Conservation (phyloP, 140 eudicot species). For the Bidens hawaiensis region DNA sequence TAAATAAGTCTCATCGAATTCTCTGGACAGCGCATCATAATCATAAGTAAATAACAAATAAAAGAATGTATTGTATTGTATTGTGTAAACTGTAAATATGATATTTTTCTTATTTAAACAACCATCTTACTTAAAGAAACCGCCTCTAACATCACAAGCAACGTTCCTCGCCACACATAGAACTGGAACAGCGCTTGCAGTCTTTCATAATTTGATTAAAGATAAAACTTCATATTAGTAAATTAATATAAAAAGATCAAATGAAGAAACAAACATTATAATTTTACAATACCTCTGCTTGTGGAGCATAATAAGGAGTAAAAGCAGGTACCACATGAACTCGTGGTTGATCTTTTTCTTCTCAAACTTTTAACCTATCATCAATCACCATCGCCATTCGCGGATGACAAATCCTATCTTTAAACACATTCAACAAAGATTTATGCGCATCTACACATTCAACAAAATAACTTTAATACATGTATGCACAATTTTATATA, state of each 20-base stretch:
- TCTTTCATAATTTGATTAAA: slow-evolving; percentile 30
- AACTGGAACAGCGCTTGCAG: slow-evolving; percentile 88
- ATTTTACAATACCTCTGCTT: slow-evolving; percentile 74
- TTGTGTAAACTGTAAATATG: neutral
- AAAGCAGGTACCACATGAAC: slow-evolving; percentile 98
- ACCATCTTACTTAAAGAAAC: slow-evolving; percentile 80
- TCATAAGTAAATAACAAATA: slow-evolving; percentile 8
- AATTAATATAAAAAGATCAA: neutral
- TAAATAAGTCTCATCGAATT: slow-evolving; percentile 68
- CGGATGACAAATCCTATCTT: slow-evolving; percentile 86
- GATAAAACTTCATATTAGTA: neutral
- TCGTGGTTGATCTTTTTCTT: slow-evolving; percentile 93
- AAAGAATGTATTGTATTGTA: neutral
- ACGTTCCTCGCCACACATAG: slow-evolving; percentile 98
- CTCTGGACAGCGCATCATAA: slow-evolving; percentile 47
- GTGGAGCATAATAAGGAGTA: slow-evolving; percentile 97
- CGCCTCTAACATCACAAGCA: slow-evolving; percentile 96
- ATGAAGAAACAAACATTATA: slow-evolving; percentile 5
- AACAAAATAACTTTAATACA: neutral
- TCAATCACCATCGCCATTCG: slow-evolving; percentile 98
- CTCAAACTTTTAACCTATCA: slow-evolving; percentile 96
- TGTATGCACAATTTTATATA: neutral
- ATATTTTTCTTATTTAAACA: slow-evolving; percentile 1
- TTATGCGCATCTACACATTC: slow-evolving; percentile 56
- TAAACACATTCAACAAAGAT: slow-evolving; percentile 81